Conservation (phyloP, 331 rosid genomes). For the Quercus tomentella region DNA sequence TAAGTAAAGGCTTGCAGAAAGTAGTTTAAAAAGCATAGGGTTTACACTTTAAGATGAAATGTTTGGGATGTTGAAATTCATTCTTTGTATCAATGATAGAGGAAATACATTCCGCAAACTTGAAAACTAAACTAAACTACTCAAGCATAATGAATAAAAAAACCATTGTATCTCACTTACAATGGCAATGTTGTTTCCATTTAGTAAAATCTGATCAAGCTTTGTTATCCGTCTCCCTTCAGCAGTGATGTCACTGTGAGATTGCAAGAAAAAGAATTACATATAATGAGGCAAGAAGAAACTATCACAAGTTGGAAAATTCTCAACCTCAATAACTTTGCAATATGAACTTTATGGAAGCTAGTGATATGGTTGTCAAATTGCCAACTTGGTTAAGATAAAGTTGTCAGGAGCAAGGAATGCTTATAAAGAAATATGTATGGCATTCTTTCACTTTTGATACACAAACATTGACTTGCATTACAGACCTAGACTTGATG, state of each 20-base stretch:
- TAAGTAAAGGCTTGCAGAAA: no score
- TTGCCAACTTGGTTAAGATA: background rate
- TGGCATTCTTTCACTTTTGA: background rate
- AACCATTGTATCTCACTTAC: slow-evolving; percentile 46
- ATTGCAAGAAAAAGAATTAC: no score
- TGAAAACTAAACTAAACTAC: background rate
- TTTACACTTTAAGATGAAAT: background rate
- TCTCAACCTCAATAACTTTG: background rate
- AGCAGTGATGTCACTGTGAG: no score
- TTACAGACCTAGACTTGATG: background rate
- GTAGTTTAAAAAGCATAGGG: no score
- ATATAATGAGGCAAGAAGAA: no score
- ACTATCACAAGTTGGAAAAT: background rate
- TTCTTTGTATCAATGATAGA: background rate
- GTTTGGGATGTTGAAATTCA: background rate
- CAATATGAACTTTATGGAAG: background rate
- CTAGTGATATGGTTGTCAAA: background rate
- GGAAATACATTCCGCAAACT: background rate
- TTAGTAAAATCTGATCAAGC: no score
- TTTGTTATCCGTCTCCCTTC: no score
- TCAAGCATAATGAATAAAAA: background rate
- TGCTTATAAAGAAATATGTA: slow-evolving; percentile 11
- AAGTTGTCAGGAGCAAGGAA: background rate
- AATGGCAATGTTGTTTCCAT: slow-evolving; percentile 96
- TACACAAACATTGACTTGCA: background rate